phyloP scores from a whole-genome alignment of 257 asterid species.

The Verbascum thapsus region DNA sequence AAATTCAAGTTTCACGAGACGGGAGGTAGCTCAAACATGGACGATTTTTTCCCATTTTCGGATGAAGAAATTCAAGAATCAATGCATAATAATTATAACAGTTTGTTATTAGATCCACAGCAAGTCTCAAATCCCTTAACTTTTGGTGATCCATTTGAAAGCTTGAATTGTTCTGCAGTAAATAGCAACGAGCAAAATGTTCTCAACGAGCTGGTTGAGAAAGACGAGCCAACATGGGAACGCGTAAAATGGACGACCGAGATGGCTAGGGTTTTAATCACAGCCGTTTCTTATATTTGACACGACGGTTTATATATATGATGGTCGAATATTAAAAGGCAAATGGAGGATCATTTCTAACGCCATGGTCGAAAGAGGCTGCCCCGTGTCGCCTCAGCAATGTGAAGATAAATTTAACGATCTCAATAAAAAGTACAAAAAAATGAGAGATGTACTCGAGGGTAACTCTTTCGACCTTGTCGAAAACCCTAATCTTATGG shows the following conservation, averaged over 20 bases:
- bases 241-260: constrained; percentile 19
- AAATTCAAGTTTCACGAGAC: neutral
- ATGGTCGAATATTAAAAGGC: constrained; percentile 35
- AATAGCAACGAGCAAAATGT: constrained; percentile 10
- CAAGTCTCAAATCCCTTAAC: constrained; percentile 14
- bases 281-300: constrained; percentile 42
- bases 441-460: constrained; percentile 49
- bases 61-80: constrained; percentile 21
- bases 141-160: constrained; percentile 19
- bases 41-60: constrained; percentile 13
- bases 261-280: constrained; percentile 60
- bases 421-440: constrained; percentile 51
- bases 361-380: constrained; percentile 45
- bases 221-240: no score
- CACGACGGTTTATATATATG: constrained; percentile 22
- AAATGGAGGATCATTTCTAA: constrained; percentile 60
- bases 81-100: constrained; percentile 21
- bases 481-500: constrained; percentile 44
- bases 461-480: constrained; percentile 34
- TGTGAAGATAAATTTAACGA: constrained; percentile 67
- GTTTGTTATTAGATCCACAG: no score
- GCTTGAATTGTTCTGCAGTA: constrained; percentile 15
- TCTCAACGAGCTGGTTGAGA: neutral
- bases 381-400: constrained; percentile 58
- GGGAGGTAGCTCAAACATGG: constrained; percentile 22